Evolutionary conservation across 176 grass and related monocot genomes (phyloP).

Genomic region (Carex pumila): DNA sequence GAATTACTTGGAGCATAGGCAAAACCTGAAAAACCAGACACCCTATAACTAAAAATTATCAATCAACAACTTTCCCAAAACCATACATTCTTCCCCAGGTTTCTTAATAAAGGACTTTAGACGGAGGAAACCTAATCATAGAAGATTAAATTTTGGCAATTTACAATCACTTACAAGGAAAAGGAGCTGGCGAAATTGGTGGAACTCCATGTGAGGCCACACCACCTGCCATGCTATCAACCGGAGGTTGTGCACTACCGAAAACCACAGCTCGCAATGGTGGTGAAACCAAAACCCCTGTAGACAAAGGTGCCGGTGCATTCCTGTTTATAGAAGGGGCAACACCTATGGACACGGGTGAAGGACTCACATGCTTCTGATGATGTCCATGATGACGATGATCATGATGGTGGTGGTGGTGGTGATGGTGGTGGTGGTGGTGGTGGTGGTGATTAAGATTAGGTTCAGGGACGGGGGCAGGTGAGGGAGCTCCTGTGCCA

Average conservation of each 20-base stretch:
- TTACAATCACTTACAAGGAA: constrained; percentile 43
- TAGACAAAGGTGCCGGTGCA: constrained; percentile 24
- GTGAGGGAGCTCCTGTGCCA: constrained; percentile 27
- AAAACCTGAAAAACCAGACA: not conserved
- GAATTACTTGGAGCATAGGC: not conserved
- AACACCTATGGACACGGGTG: constrained; percentile 22
- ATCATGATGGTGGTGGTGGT: constrained; percentile 22
- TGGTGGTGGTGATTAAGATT: constrained; percentile 20
- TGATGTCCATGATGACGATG: constrained; percentile 31
- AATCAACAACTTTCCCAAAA: not conserved
- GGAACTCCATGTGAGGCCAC: constrained; percentile 19
- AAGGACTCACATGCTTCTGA: constrained; percentile 24
- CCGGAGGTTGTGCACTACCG: constrained; percentile 37
- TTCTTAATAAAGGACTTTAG: not conserved
- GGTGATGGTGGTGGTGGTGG: constrained; percentile 27
- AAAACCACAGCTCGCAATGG: constrained; percentile 30
- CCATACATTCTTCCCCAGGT: not conserved
- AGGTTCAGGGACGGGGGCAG: constrained; percentile 44
- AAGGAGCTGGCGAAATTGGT: constrained; percentile 33
- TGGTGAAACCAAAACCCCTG: constrained; percentile 5
- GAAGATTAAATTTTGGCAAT: not conserved
- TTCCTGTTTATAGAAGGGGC: constrained; percentile 27
- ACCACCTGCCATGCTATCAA: constrained; percentile 7
- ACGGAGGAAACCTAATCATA: constrained; percentile 8
- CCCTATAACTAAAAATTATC: not conserved